Conservation (phyloP, 2,329 filamentous ascomycete genomes). For the Venturia pyrina region DNA sequence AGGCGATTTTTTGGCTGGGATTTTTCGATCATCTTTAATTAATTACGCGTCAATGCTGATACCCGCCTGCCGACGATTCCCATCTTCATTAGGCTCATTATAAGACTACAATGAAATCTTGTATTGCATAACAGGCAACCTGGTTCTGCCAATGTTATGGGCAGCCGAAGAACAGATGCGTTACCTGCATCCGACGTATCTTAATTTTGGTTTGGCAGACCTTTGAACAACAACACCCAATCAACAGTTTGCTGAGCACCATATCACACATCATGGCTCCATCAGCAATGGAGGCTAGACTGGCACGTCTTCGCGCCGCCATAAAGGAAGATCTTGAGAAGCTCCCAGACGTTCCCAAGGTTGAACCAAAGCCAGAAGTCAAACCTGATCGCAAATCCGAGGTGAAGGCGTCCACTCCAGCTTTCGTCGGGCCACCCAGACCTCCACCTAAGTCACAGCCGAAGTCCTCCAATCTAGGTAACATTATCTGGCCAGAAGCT, state of each 20-base stretch:
- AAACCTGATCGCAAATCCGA: background rate
- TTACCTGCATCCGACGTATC: background rate
- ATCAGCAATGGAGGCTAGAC: constrained; percentile 1
- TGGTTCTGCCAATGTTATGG: background rate
- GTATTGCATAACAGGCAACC: background rate
- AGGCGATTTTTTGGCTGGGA: background rate
- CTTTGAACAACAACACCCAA: background rate
- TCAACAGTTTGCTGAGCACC: background rate
- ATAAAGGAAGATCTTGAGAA: constrained; percentile 4
- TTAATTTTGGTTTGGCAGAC: background rate
- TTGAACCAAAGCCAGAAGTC: background rate
- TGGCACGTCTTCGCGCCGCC: constrained; percentile 1
- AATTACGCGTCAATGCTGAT: background rate
- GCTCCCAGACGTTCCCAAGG: constrained; percentile 5
- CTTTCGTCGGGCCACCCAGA: background rate
- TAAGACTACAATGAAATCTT: background rate
- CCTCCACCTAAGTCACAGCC: background rate
- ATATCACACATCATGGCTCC: background rate
- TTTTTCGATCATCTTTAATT: background rate
- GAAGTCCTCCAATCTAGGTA: background rate
- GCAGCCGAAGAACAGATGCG: background rate
- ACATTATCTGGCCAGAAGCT: background rate
- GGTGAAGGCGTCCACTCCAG: background rate
- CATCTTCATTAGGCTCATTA: background rate
- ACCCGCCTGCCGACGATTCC: background rate